Base-by-base conservation (phyloP, 176 grass and related monocot genomes). In the Alopecurus myosuroides region DNA sequence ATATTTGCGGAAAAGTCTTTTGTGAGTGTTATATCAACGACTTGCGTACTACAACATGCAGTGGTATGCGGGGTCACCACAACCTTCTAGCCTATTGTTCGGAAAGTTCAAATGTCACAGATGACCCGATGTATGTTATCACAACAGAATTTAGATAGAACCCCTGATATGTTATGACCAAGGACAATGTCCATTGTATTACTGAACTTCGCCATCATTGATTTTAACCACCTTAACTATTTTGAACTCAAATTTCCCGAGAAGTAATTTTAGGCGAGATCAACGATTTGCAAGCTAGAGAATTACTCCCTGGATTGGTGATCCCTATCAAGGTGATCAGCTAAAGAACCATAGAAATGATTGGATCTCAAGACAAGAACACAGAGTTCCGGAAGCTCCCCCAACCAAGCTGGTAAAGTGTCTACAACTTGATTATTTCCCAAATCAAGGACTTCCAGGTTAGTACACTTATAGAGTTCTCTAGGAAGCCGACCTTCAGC, bases 321-420 rank as follows among this genome's bases (percentile, higher is more conserved):
- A 23, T 30, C 0, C 5, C 20, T n/a, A n/a, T 14, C 50, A 12
- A 8, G 4, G 51, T 9, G 1, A 77, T 49, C 3, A 15, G 28
- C n/a, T 3, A 87, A 17, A 3, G 79, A 13, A 6, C 88, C 63
- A 28, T 87, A 22, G 4, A 90, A 42, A 0, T 4, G 12, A 6
- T 90, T 87, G 1, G 78, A 90, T 62, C 84, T 87, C 0, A 90
- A 45, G 14, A 83, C 0, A 0, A 86, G 12, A 3, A 90, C 64
- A 18, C 2, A 6, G 0, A 90, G 74, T 1, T 55, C 56, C 3
- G 50, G 0, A 79, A 80, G 23, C 4, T 25, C 4, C 0, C 73
- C 19, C 5, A 87, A 8, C 79, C 84, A 90, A 9, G 29, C 84
- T 12, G 79, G 80, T 0, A 87, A 90, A 19, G 51, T 74, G 8